phyloP scores from a whole-genome alignment of 2,329 filamentous ascomycete genomes.

The Neoascochyta sp. region DNA sequence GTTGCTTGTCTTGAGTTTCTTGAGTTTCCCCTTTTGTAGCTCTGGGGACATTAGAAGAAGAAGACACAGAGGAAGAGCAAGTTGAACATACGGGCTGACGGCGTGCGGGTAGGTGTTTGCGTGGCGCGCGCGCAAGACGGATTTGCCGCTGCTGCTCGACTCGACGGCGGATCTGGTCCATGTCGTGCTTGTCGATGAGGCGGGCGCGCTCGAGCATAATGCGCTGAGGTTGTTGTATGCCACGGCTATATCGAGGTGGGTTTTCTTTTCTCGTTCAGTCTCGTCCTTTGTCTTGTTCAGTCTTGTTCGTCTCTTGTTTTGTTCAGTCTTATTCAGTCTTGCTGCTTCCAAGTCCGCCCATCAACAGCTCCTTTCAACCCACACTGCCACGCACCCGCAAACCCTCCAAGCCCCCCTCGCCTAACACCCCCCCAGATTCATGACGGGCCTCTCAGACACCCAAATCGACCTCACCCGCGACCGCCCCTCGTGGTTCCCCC shows the following conservation, averaged over 20 bases:
- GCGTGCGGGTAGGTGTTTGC: slow-evolving; percentile 26
- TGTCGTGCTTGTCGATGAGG: slow-evolving; percentile 62
- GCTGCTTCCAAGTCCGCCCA: background rate
- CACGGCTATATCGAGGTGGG: slow-evolving; percentile 68
- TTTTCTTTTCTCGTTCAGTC: background rate
- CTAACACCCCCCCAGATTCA: slow-evolving; percentile 55
- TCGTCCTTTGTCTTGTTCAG: background rate
- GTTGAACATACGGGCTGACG: background rate
- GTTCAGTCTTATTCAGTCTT: background rate
- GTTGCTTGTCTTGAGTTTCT: slow-evolving; percentile 4
- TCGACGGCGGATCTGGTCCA: slow-evolving; percentile 71
- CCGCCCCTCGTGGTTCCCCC: slow-evolving; percentile 24
- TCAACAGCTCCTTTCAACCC: background rate
- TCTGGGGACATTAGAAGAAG: background rate
- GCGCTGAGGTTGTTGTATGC: slow-evolving; percentile 67
- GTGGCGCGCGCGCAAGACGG: slow-evolving; percentile 30
- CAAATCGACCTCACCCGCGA: slow-evolving; percentile 38
- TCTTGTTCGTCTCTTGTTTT: background rate
- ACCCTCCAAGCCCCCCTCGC: slow-evolving; percentile 1
- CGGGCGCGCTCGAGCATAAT: slow-evolving; percentile 49
- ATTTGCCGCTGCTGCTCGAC: slow-evolving; percentile 71
- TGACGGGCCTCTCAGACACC: slow-evolving; percentile 74
- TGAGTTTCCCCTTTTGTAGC: slow-evolving; percentile 1
- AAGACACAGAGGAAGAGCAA: too few species aligned
- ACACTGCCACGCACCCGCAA: background rate